Percentiles rank a stretch among this genome's conserved stretches.
These are phyloP conservation scores for Cryphonectria nitschkei DNA, from an alignment of 2,329 filamentous ascomycete genomes.

Conservation along the genomic window DNA sequence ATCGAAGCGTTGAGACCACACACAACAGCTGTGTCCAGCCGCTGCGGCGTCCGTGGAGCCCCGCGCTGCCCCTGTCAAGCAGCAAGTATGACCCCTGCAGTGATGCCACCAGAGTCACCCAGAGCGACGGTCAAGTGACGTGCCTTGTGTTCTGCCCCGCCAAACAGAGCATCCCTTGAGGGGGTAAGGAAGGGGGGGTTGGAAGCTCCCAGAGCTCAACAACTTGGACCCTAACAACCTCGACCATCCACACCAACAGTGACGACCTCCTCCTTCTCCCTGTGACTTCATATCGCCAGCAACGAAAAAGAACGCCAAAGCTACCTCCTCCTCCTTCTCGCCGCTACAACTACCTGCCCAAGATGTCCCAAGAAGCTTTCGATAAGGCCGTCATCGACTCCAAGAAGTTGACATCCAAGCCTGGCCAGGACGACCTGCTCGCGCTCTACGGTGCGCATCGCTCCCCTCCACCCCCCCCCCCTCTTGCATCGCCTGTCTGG, in stretches of 20 bases:
- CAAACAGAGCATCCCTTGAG: background rate
- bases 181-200: background rate
- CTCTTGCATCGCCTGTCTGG: background rate
- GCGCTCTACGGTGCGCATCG: constrained; percentile 59
- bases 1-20: no score
- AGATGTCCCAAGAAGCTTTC: constrained; percentile 52
- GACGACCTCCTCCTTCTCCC: background rate
- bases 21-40: background rate
- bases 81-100: constrained; percentile 3
- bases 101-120: background rate
- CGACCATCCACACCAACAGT: background rate
- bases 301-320: background rate
- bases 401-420: constrained; percentile 70
- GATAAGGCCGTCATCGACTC: constrained; percentile 63
- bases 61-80: constrained; percentile 3
- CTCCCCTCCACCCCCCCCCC: background rate
- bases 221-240: constrained; percentile 3
- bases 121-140: constrained; percentile 7
- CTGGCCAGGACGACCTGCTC: constrained; percentile 66
- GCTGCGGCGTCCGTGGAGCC: constrained; percentile 2
- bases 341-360: constrained; percentile 25
- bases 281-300: background rate
- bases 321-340: background rate
- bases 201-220: background rate
- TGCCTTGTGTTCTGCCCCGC: constrained; percentile 9